A percentile compares a stretch with the other conserved stretches of the same genome.
Conservation (phyloP, 306 rosid species). For the Oxytropis ochrocephala region DNA sequence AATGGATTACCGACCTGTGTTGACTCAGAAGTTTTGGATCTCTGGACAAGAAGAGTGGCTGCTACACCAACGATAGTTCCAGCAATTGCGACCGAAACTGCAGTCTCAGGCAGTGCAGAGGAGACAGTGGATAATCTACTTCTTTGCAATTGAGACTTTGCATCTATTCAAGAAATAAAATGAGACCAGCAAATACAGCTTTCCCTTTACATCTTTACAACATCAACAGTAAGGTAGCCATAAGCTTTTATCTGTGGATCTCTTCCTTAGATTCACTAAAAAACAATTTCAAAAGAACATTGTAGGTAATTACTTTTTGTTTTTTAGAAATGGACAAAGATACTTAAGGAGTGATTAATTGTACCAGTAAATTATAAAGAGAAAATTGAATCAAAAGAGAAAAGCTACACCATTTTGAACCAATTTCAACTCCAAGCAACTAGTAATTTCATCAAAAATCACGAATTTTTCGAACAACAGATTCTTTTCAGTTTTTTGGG, state of each 20-base stretch:
- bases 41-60: constrained; percentile 58
- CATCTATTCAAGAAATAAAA: constrained; percentile 26
- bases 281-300: neutral
- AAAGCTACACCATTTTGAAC: neutral
- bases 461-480: neutral
- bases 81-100: constrained; percentile 73
- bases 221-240: constrained; percentile 14
- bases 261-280: neutral
- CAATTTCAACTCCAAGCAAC: neutral
- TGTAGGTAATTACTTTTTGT: neutral
- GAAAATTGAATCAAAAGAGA: neutral
- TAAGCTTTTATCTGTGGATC: neutral
- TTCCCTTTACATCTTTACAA: constrained; percentile 15
- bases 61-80: constrained; percentile 83
- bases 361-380: neutral
- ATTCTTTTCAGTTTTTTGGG: neutral
- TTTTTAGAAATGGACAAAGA: neutral
- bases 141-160: constrained; percentile 46
- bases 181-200: constrained; percentile 1
- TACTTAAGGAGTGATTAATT: neutral
- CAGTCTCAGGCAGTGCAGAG: constrained; percentile 74
- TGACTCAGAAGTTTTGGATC: constrained; percentile 51
- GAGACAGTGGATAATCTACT: constrained; percentile 40
- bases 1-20: constrained; percentile 40
- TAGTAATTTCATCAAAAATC: neutral